These are phyloP conservation scores for Hypoxylon subgilvum DNA, from an alignment of 495 filamentous ascomycete genomes.

Conservation along the genomic window DNA sequence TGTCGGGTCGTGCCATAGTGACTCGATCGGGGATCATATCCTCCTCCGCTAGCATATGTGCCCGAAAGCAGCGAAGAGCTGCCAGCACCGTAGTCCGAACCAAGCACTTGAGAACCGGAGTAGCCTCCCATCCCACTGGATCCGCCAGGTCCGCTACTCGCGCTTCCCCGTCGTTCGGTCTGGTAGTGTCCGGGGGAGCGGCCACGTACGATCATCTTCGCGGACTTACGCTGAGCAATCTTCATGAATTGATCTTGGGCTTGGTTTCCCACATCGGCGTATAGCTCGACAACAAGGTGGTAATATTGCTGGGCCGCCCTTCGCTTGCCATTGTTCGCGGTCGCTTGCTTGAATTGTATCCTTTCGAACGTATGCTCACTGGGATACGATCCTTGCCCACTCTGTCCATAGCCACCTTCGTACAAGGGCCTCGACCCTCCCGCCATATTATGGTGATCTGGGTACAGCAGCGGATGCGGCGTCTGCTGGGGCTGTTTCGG, in stretches of 20 bases:
- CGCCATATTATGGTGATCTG: conserved; percentile 45
- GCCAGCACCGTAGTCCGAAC: conserved; percentile 44
- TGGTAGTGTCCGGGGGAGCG: conserved; percentile 94
- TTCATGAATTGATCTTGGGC: conserved; percentile 67
- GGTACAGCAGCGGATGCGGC: conserved; percentile 47
- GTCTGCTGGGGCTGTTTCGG: conserved; percentile 65
- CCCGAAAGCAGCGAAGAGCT: conserved; percentile 44
- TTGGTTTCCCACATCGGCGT: conserved; percentile 69
- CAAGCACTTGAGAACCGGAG: conserved; percentile 44
- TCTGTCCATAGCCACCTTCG: conserved; percentile 48
- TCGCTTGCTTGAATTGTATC: conserved; percentile 96
- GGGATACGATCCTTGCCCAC: conserved; percentile 49
- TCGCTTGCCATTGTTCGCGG: conserved; percentile 93
- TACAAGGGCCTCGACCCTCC: conserved; percentile 47
- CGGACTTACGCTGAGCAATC: conserved; percentile 78
- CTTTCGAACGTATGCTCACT: conserved; percentile 80
- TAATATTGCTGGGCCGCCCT: conserved; percentile 93
- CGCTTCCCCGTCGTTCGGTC: conserved; percentile 75
- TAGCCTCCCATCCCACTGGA: conserved; percentile 54
- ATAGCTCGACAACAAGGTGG: conserved; percentile 88
- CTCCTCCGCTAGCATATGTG: conserved; percentile 29
- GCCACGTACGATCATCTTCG: conserved; percentile 90
- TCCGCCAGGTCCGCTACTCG: conserved; percentile 74
- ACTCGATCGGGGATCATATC: conserved; percentile 47
- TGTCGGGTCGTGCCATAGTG: conserved; percentile 52